These are phyloP conservation scores for Mortierella hygrophila DNA, from an alignment of 192 early-diverging fungal species.

Conservation along the genomic window DNA sequence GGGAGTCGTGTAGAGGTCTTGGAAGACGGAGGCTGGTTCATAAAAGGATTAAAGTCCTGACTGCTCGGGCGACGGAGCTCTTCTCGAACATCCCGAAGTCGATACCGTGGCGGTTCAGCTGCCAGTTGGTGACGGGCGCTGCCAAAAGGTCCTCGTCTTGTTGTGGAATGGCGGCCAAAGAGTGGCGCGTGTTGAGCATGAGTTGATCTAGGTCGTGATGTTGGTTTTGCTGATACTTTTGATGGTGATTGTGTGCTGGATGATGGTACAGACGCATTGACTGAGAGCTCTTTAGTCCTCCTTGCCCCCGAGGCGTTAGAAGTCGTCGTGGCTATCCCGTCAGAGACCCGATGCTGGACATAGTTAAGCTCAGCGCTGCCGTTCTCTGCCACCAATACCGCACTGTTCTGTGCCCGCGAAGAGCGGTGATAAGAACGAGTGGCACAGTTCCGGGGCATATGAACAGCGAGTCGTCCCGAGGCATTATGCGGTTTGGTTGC, in stretches of 20 bases:
- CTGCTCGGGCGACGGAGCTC: background rate
- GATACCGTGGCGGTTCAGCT: slow-evolving; percentile 22
- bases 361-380: background rate
- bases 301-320: background rate
- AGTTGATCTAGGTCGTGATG: background rate
- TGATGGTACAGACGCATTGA: background rate
- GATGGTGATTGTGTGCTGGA: background rate
- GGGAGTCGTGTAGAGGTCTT: background rate
- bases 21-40: background rate
- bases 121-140: background rate
- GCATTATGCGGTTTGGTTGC: background rate
- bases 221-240: background rate
- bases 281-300: background rate
- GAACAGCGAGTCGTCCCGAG: background rate
- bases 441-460: background rate
- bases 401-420: background rate
- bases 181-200: slow-evolving; percentile 21
- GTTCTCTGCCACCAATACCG: background rate
- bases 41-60: slow-evolving; percentile 32
- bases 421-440: slow-evolving; percentile 11
- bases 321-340: background rate
- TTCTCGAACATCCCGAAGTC: slow-evolving; percentile 10
- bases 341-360: background rate
- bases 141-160: slow-evolving; percentile 11
- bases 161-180: slow-evolving; percentile 19